Evolutionary conservation across 192 early-diverging fungal species (phyloP).

Genomic region (Globomyces pollinis-pini): DNA sequence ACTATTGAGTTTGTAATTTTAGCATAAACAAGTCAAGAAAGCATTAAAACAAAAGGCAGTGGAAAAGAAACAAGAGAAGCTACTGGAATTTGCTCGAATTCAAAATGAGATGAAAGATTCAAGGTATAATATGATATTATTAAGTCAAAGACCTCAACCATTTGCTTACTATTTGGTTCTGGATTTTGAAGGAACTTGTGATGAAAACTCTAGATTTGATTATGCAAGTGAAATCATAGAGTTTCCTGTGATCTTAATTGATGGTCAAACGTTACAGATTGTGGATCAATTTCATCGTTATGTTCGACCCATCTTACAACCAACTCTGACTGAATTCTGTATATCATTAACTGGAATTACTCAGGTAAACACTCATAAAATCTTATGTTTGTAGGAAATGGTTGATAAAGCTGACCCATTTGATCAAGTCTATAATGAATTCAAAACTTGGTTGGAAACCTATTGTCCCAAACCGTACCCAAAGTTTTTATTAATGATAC

Average conservation of each 20-base stretch:
- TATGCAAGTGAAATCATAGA: slow-evolving; percentile 82
- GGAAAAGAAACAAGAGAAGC: neutral
- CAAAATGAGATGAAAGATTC: neutral
- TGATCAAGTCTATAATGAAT: slow-evolving; percentile 37
- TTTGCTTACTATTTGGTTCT: slow-evolving; percentile 65
- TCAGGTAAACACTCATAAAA: too few species aligned
- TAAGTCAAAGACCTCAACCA: slow-evolving; percentile 15
- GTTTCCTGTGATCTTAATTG: slow-evolving; percentile 68
- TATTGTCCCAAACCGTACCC: too few species aligned
- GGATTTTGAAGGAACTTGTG: slow-evolving; percentile 81
- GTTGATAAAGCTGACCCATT: slow-evolving; percentile 45
- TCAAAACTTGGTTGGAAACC: slow-evolving; percentile 43
- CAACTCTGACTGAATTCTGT: slow-evolving; percentile 68
- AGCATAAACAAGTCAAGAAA: neutral
- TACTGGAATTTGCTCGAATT: neutral
- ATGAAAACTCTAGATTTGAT: slow-evolving; percentile 39
- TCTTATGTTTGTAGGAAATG: too few species aligned
- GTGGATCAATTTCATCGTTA: slow-evolving; percentile 69
- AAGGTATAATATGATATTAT: too few species aligned
- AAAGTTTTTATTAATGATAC: slow-evolving; percentile 20
- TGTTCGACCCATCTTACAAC: slow-evolving; percentile 58
- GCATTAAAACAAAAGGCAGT: slow-evolving; percentile 11
- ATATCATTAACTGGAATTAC: slow-evolving; percentile 69
- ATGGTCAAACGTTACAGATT: slow-evolving; percentile 50
- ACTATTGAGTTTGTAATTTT: slow-evolving; percentile 33